A percentile compares a stretch with the other conserved stretches of the same genome.
Conservation (phyloP, 169 alveolate species). For the Eimeria sp. region DNA sequence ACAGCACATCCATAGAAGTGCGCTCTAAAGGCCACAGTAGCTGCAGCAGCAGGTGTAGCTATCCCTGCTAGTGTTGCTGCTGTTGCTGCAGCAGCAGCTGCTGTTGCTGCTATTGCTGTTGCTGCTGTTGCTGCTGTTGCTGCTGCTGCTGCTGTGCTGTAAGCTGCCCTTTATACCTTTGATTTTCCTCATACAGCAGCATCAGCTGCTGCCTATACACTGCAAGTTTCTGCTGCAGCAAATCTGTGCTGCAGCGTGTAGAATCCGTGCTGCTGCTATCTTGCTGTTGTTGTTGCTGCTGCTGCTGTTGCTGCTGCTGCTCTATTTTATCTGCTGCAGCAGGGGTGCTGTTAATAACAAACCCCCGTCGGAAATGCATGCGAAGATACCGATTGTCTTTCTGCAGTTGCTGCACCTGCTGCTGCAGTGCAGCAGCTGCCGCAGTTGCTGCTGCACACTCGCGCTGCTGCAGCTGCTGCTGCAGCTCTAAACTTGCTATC, state of each 20-base stretch:
- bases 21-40: too few species aligned
- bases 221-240: slow-evolving; percentile 19
- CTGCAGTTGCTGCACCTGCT: slow-evolving; percentile 34
- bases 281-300: slow-evolving; percentile 9
- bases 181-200: slow-evolving; percentile 4
- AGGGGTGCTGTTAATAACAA: not conserved
- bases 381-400: not conserved
- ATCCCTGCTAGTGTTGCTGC: not conserved
- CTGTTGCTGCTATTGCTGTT: not conserved
- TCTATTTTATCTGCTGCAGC: slow-evolving; percentile 5
- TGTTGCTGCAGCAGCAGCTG: not conserved
- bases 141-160: not conserved
- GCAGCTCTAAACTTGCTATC: slow-evolving; percentile 1
- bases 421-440: slow-evolving; percentile 33
- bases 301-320: slow-evolving; percentile 12
- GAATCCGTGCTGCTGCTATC: not conserved
- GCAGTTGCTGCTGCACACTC: slow-evolving; percentile 41
- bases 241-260: not conserved
- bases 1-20: too few species aligned
- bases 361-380: not conserved
- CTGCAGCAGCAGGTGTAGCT: too few species aligned
- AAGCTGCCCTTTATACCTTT: not conserved
- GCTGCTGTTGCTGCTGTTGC: not conserved
- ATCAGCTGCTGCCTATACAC: slow-evolving; percentile 28
- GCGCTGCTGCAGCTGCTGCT: slow-evolving; percentile 41